Evolutionary conservation across 306 rosid species (phyloP).

Genomic region (Pyrus betulifolia): DNA sequence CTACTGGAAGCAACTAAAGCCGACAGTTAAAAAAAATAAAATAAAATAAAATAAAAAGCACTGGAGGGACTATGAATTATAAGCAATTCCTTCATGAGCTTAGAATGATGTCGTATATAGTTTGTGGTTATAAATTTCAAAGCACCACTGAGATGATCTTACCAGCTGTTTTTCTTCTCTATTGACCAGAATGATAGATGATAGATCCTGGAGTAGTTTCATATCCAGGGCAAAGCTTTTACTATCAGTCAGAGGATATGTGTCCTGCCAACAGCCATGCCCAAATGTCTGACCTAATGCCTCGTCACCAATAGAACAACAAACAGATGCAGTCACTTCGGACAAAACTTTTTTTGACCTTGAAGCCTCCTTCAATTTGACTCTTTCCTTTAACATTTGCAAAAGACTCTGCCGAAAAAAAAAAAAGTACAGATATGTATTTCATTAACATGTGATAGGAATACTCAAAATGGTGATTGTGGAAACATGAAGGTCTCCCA

Average conservation of each 20-base stretch:
- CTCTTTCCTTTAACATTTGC: conserved; percentile 48
- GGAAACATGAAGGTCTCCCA: conserved; percentile 13
- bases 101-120: too few relatives aligned
- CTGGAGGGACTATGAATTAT: too few relatives aligned
- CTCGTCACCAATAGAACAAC: conserved; percentile 48
- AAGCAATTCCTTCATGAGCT: too few relatives aligned
- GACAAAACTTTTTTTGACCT: conserved; percentile 18
- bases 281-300: conserved; percentile 34
- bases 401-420: neutral
- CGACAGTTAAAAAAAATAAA: too few relatives aligned
- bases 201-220: conserved; percentile 53
- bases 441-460: neutral
- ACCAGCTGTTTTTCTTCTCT: conserved; percentile 33
- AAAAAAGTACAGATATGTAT: neutral
- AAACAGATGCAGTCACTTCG: conserved; percentile 28
- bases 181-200: conserved; percentile 48
- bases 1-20: too few relatives aligned
- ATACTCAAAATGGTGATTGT: neutral
- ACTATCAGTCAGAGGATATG: conserved; percentile 45
- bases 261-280: conserved; percentile 53
- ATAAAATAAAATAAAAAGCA: too few relatives aligned
- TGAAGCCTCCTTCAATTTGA: conserved; percentile 29
- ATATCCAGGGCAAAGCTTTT: conserved; percentile 64
- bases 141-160: conserved; percentile 9
- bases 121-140: neutral